A percentile compares a stretch with the other conserved stretches of the same genome.
Conservation (phyloP, 352 stramenopile species). For the Thalassiosira hispida region DNA sequence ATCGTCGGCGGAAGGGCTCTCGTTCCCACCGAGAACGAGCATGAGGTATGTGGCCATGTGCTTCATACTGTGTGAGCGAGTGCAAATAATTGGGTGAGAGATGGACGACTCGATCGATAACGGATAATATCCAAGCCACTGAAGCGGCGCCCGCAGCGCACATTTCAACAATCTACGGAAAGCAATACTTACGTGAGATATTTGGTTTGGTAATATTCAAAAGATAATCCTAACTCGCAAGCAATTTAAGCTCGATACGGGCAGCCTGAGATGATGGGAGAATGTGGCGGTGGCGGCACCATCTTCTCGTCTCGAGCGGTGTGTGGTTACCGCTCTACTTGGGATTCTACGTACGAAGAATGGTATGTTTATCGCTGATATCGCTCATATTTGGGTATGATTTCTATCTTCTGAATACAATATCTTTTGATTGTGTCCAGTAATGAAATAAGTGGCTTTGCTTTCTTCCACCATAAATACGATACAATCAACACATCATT, state of each 20-base stretch:
- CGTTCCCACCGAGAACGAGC: conserved; percentile 94
- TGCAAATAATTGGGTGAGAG: not conserved
- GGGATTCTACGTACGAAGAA: too few relatives aligned
- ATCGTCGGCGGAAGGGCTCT: conserved; percentile 89
- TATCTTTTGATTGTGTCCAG: too few relatives aligned
- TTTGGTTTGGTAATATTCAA: conserved; percentile 29
- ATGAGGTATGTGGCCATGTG: conserved; percentile 98
- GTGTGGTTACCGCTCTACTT: too few relatives aligned
- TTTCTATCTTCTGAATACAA: too few relatives aligned
- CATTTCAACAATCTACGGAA: not conserved
- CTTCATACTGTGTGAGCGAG: conserved; percentile 88
- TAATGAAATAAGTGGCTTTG: too few relatives aligned
- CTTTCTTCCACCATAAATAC: too few relatives aligned
- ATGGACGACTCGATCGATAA: too few relatives aligned
- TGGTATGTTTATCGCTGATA: too few relatives aligned
- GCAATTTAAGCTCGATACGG: conserved; percentile 49
- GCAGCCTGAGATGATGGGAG: conserved; percentile 48
- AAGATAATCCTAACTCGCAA: conserved; percentile 53
- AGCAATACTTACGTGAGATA: conserved; percentile 21
- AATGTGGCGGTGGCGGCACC: not conserved
- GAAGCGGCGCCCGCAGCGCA: not conserved
- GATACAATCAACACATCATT: too few relatives aligned
- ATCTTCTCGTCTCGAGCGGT: too few relatives aligned
- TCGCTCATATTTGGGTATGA: too few relatives aligned
- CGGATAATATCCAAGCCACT: not conserved